Conservation (phyloP, 2,329 filamentous ascomycete genomes). For the Fusarium praegraminearum region DNA sequence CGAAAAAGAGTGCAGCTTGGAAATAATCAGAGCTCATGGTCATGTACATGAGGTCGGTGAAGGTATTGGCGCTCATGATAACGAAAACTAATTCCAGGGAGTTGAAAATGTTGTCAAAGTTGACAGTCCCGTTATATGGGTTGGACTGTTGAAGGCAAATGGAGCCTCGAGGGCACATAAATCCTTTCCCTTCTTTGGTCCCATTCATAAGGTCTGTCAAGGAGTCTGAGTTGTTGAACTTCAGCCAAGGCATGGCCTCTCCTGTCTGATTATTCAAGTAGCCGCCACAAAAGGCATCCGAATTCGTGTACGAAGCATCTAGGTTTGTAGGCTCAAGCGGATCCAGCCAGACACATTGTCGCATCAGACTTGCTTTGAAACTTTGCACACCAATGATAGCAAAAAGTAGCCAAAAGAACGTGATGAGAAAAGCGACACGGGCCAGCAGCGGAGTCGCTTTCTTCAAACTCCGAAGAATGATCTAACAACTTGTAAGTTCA, state of each 20-base stretch:
- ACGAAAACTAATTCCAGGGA: constrained; percentile 96
- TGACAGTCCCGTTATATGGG: constrained; percentile 87
- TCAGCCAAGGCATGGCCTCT: constrained; percentile 74
- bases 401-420: constrained; percentile 98
- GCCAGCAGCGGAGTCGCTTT: constrained; percentile 92
- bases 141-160: constrained; percentile 83
- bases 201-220: constrained; percentile 64
- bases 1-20: constrained; percentile 82
- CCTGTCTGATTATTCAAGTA: constrained; percentile 73
- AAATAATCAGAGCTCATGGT: constrained; percentile 93
- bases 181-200: constrained; percentile 77
- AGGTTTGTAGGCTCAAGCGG: constrained; percentile 68
- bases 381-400: constrained; percentile 97
- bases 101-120: constrained; percentile 94
- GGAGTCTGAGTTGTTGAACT: constrained; percentile 53
- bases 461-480: constrained; percentile 94
- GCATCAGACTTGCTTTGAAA: constrained; percentile 86
- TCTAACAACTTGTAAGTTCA: constrained; percentile 60
- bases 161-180: constrained; percentile 85
- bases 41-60: constrained; percentile 93
- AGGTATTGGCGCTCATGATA: constrained; percentile 98
- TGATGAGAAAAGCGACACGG: constrained; percentile 92
- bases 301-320: constrained; percentile 69
- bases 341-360: constrained; percentile 83
- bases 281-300: constrained; percentile 87